Percentiles rank a stretch among this genome's conserved stretches.
Evolutionary conservation across 2,329 filamentous ascomycete genomes (phyloP).

Genomic region (Lecanoromycetidae sp.): DNA sequence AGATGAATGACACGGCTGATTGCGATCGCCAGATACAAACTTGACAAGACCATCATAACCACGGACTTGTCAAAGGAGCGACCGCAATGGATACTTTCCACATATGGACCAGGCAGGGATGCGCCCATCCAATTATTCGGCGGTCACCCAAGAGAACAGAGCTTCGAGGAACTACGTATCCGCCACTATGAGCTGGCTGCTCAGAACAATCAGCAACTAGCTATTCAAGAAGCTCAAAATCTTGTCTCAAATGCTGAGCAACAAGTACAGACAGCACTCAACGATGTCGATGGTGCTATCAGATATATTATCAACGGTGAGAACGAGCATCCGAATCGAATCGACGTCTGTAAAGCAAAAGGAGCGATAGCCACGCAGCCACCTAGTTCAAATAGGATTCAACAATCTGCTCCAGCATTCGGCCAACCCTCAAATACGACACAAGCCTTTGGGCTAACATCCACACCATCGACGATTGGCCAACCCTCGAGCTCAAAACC

Average conservation of each 20-base stretch:
- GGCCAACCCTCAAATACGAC: slow-evolving; percentile 22
- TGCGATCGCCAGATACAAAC: slow-evolving; percentile 32
- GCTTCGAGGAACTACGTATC: slow-evolving; percentile 73
- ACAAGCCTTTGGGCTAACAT: slow-evolving; percentile 20
- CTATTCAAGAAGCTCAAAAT: slow-evolving; percentile 39
- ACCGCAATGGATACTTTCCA: slow-evolving; percentile 75
- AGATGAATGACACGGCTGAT: not conserved
- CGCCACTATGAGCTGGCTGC: slow-evolving; percentile 55
- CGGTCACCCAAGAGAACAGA: slow-evolving; percentile 66
- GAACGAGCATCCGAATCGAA: slow-evolving; percentile 63
- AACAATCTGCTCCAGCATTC: slow-evolving; percentile 19
- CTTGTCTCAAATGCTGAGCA: slow-evolving; percentile 53
- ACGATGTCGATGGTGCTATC: slow-evolving; percentile 59
- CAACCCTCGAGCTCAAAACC: slow-evolving; percentile 21
- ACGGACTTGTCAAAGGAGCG: slow-evolving; percentile 57
- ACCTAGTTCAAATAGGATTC: slow-evolving; percentile 5
- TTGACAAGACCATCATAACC: slow-evolving; percentile 49
- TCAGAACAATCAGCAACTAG: slow-evolving; percentile 46
- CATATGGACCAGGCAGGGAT: slow-evolving; percentile 67
- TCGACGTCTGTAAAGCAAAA: slow-evolving; percentile 46
- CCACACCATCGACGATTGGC: slow-evolving; percentile 27
- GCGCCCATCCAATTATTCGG: slow-evolving; percentile 76
- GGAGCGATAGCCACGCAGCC: slow-evolving; percentile 18
- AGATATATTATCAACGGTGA: slow-evolving; percentile 54
- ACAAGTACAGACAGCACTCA: slow-evolving; percentile 60